Conservation (phyloP, 495 filamentous ascomycete genomes). For the Hypoxylon fragiforme region DNA sequence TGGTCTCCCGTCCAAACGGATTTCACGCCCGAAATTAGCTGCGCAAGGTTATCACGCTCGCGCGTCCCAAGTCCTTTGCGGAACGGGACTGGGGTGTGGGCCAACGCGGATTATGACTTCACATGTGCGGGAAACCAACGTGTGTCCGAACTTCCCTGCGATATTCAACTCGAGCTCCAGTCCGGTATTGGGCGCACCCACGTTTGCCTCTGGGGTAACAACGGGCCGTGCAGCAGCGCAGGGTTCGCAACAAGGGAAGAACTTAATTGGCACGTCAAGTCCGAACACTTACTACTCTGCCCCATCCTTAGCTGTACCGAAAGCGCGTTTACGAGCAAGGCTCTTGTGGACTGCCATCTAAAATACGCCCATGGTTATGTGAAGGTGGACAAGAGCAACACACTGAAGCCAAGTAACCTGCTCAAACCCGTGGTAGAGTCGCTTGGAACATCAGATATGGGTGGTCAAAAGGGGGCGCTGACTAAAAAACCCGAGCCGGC, state of each 20-base stretch:
- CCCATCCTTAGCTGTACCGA: constrained; percentile 34
- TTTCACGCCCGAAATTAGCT: constrained; percentile 7
- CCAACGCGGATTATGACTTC: background rate
- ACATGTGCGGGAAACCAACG: no score
- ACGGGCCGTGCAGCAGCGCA: constrained; percentile 19
- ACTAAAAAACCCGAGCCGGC: background rate
- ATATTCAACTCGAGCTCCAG: no score
- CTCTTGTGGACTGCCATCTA: constrained; percentile 34
- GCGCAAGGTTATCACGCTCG: constrained; percentile 10
- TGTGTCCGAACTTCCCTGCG: background rate
- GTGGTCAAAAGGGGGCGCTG: background rate
- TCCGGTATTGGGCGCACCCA: constrained; percentile 10
- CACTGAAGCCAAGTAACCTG: constrained; percentile 6
- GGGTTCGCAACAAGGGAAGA: constrained; percentile 33
- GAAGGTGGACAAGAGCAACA: background rate
- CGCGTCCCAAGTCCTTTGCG: constrained; percentile 31
- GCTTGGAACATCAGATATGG: background rate
- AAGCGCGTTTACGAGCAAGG: constrained; percentile 12
- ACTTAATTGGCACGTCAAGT: constrained; percentile 40
- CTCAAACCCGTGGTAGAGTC: background rate
- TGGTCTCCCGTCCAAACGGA: constrained; percentile 30
- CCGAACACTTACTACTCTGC: constrained; percentile 37
- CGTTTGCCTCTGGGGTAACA: constrained; percentile 34
- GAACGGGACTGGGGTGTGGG: constrained; percentile 2
- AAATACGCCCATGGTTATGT: constrained; percentile 18